phyloP scores from a whole-genome alignment of 2,329 filamentous ascomycete genomes.

The Byssoonygena ceratinophila region DNA sequence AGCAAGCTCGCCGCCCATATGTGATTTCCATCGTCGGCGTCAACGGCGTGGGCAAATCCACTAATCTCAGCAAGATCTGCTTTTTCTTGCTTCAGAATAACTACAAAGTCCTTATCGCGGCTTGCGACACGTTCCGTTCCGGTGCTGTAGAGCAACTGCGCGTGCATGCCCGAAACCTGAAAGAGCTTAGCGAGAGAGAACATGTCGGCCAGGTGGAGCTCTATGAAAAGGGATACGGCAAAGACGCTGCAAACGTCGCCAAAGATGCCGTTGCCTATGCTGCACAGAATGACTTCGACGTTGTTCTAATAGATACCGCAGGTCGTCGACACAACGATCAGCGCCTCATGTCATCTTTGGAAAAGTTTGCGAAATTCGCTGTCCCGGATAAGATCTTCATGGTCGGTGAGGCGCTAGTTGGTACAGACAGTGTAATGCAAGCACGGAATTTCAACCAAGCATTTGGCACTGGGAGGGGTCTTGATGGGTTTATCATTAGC shows the following conservation, averaged over 20 bases:
- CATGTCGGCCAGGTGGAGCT: slow-evolving; percentile 71
- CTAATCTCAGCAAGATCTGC: slow-evolving; percentile 93
- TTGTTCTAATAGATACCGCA: slow-evolving; percentile 93
- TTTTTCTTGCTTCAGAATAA: slow-evolving; percentile 97
- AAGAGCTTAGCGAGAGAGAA: slow-evolving; percentile 75
- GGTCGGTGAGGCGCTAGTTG: slow-evolving; percentile 87
- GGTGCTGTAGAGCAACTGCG: slow-evolving; percentile 94
- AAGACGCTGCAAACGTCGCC: slow-evolving; percentile 89
- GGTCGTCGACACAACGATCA: slow-evolving; percentile 91
- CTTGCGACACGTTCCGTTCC: slow-evolving; percentile 92
- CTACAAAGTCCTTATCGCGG: slow-evolving; percentile 86
- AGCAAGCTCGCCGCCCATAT: slow-evolving; percentile 65
- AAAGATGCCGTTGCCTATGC: slow-evolving; percentile 85
- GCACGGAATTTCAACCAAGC: slow-evolving; percentile 91
- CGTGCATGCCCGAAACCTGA: slow-evolving; percentile 87
- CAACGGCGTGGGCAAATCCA: slow-evolving; percentile 96
- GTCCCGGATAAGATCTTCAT: slow-evolving; percentile 97
- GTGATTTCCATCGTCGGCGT: slow-evolving; percentile 97
- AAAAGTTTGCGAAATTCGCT: slow-evolving; percentile 95
- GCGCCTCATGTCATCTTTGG: slow-evolving; percentile 87
- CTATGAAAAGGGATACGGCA: slow-evolving; percentile 95
- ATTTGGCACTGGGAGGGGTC: slow-evolving; percentile 66
- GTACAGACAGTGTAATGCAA: slow-evolving; percentile 89
- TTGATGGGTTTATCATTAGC: slow-evolving; percentile 96
- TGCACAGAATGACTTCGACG: slow-evolving; percentile 65